These are phyloP conservation scores for Phytopythium delawarense DNA, from an alignment of 352 stramenopile genomes.

Conservation along the genomic window DNA sequence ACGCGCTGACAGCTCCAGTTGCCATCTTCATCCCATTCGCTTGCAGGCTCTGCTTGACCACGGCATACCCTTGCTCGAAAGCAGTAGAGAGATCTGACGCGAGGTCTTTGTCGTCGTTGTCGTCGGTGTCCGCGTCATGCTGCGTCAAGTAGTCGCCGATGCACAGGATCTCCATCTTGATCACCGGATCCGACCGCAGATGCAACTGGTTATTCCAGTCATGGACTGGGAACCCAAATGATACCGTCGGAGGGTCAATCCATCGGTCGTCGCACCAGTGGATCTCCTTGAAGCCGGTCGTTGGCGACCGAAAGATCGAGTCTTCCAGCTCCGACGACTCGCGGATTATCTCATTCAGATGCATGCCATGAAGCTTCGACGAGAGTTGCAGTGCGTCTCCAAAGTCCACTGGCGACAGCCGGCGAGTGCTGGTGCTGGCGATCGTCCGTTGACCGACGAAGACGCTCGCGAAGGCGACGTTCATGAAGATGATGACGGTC, in stretches of 20 bases:
- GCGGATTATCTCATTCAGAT: not conserved
- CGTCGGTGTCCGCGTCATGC: not conserved
- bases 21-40: not conserved
- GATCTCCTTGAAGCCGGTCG: not conserved
- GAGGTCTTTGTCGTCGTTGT: not conserved
- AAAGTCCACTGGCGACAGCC: not conserved
- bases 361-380: not conserved
- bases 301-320: not conserved
- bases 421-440: not conserved
- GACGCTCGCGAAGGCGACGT: constrained; percentile 51
- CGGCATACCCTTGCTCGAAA: not conserved
- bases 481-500: constrained; percentile 62
- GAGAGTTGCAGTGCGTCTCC: not conserved
- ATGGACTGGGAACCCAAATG: constrained; percentile 26
- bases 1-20: not conserved
- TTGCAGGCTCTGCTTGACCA: not conserved
- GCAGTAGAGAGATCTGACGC: not conserved
- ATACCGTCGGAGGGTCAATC: not conserved
- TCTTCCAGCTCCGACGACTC: not conserved
- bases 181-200: constrained; percentile 11
- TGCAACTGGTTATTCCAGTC: constrained; percentile 24
- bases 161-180: constrained; percentile 13
- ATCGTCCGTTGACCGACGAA: constrained; percentile 35
- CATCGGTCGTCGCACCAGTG: not conserved
- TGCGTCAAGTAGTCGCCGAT: constrained; percentile 13